Percentiles rank a stretch among this genome's conserved stretches.
Evolutionary conservation across 2,329 filamentous ascomycete genomes (phyloP).

Genomic region (Graphium sp.): DNA sequence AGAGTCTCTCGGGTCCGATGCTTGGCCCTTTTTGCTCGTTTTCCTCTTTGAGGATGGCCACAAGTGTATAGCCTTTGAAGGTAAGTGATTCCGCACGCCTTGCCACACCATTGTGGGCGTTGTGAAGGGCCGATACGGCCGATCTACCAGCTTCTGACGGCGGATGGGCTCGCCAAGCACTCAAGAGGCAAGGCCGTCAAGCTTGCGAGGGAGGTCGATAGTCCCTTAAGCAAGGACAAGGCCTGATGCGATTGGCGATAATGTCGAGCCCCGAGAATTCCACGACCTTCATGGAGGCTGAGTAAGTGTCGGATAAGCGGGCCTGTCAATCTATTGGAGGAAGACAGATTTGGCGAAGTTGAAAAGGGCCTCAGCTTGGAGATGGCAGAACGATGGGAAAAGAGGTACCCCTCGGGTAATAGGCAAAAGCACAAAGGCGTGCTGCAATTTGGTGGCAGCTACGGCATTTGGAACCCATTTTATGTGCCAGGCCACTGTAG

Average conservation of each 20-base stretch:
- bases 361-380: not conserved
- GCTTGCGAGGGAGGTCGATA: not conserved
- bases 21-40: conserved; percentile 7
- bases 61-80: conserved; percentile 14
- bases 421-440: conserved; percentile 3
- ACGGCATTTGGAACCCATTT: conserved; percentile 3
- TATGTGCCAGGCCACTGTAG: conserved; percentile 1
- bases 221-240: not conserved
- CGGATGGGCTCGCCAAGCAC: not conserved
- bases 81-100: conserved; percentile 17
- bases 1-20: not conserved
- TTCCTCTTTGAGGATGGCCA: conserved; percentile 14
- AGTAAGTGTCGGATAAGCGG: not conserved
- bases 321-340: not conserved
- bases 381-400: not conserved
- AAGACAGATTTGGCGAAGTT: not conserved
- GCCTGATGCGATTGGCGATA: not conserved
- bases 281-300: not conserved
- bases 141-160: not conserved
- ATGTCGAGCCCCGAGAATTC: not conserved
- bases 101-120: conserved; percentile 18
- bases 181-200: not conserved
- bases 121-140: not conserved
- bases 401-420: conserved; percentile 2
- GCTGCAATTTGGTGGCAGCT: conserved; percentile 1